Percentiles rank a stretch among this genome's conserved stretches.
Evolutionary conservation across 75 land plant genomes (phyloP).

Genomic region (Ceratopteris richardii): DNA sequence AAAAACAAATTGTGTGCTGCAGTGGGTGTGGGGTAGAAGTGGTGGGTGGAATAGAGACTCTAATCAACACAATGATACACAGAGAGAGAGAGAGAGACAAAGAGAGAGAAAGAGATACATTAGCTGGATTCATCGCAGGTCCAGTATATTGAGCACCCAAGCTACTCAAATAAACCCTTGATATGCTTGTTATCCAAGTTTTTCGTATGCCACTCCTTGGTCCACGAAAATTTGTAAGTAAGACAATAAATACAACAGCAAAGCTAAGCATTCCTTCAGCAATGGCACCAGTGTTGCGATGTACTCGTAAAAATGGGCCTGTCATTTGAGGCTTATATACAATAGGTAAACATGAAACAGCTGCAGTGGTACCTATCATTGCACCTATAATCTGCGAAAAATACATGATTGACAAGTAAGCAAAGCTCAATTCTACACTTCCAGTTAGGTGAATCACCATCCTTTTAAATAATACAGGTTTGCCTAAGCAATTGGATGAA

Average conservation of each 20-base stretch:
- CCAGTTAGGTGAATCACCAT: no score
- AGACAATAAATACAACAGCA: constrained; percentile 42
- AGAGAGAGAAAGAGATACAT: constrained; percentile 44
- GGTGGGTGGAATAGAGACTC: no score
- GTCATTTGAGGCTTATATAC: neutral
- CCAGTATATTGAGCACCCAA: constrained; percentile 83
- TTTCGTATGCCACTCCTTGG: constrained; percentile 50
- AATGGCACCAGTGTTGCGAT: constrained; percentile 51
- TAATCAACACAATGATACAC: no score
- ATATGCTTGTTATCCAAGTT: constrained; percentile 61
- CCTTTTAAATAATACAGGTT: no score
- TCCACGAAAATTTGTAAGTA: constrained; percentile 37
- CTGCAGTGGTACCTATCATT: neutral
- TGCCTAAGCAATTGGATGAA: no score
- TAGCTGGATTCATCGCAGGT: constrained; percentile 90
- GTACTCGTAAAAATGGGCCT: constrained; percentile 34
- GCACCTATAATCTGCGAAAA: constrained; percentile 15
- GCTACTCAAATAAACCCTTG: constrained; percentile 64
- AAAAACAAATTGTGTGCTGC: neutral
- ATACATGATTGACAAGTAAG: no score
- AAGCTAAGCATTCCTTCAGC: constrained; percentile 71
- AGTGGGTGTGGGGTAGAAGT: no score
- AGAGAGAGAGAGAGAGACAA: neutral
- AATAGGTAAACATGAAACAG: neutral
- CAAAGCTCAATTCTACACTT: no score